These are phyloP conservation scores for Arthrobotrys sphaeroides DNA, from an alignment of 2,329 filamentous ascomycete species.

Conservation along the genomic window DNA sequence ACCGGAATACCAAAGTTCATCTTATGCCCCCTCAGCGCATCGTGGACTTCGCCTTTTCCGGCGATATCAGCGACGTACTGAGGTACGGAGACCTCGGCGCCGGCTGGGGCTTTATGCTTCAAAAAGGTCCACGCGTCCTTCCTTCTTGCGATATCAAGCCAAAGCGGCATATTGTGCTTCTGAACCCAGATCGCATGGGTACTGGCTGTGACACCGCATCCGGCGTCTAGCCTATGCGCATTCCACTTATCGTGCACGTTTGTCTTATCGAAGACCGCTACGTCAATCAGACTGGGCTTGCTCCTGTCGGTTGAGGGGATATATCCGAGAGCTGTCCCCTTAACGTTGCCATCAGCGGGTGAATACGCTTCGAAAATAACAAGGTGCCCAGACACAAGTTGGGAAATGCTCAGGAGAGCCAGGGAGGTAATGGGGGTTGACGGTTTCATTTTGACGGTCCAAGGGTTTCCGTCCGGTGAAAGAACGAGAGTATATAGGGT, in stretches of 20 bases:
- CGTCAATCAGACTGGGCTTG: background rate
- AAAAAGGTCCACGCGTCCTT: background rate
- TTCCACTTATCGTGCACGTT: background rate
- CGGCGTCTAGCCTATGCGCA: background rate
- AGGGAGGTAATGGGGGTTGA: background rate
- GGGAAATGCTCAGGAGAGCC: background rate
- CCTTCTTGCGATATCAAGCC: background rate
- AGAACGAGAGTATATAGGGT: slow-evolving; percentile 1
- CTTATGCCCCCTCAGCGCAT: background rate
- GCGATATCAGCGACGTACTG: background rate
- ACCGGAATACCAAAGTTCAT: background rate
- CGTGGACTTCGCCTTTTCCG: background rate
- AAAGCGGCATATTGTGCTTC: background rate
- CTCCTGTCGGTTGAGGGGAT: background rate
- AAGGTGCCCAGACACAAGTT: background rate
- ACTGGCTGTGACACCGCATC: slow-evolving; percentile 1
- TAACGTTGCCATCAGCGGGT: background rate
- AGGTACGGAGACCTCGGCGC: background rate
- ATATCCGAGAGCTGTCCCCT: background rate
- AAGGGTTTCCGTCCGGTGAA: background rate
- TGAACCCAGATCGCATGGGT: background rate
- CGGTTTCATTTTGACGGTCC: background rate
- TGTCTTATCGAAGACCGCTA: background rate
- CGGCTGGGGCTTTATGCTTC: background rate
- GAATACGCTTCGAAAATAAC: background rate